Conservation (phyloP, 129 eudicot genomes). For the Pseudognaphalium luteoalbum region DNA sequence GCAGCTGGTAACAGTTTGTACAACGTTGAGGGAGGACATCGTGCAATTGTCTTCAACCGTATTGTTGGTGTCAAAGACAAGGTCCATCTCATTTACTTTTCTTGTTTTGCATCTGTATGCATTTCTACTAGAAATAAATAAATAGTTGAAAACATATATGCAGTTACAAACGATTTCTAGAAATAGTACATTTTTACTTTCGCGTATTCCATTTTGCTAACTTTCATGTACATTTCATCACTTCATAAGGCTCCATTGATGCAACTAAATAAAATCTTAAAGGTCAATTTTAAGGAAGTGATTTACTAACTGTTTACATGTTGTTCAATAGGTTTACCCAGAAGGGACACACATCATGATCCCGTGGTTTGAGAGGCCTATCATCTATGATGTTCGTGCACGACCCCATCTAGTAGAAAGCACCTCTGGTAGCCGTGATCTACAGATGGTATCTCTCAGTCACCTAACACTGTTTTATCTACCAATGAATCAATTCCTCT, state of each 20-base stretch:
- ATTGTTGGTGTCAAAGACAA: constrained; percentile 64
- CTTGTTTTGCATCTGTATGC: not conserved
- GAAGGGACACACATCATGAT: constrained; percentile 52
- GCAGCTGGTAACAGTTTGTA: constrained; percentile 58
- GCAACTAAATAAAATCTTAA: not conserved
- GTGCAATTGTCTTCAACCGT: constrained; percentile 70
- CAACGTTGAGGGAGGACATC: constrained; percentile 77
- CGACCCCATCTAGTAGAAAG: constrained; percentile 50
- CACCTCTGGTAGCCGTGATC: constrained; percentile 51
- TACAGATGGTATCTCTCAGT: constrained; percentile 41
- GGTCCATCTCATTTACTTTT: constrained; percentile 29
- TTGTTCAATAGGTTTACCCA: constrained; percentile 38
- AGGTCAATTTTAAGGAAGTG: not conserved
- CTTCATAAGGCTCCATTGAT: not conserved
- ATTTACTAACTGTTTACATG: constrained; percentile 11
- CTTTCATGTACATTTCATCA: not conserved
- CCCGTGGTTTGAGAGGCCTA: constrained; percentile 51
- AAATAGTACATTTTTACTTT: not conserved
- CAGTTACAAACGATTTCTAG: not conserved
- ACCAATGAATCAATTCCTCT: not conserved
- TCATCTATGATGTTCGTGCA: constrained; percentile 51
- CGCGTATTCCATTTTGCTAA: not conserved
- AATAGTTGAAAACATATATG: not conserved
- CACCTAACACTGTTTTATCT: not conserved
- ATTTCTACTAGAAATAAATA: not conserved